These are phyloP conservation scores for Zoysia pacifica DNA, from an alignment of 176 grass and related monocot genomes.

Conservation along the genomic window DNA sequence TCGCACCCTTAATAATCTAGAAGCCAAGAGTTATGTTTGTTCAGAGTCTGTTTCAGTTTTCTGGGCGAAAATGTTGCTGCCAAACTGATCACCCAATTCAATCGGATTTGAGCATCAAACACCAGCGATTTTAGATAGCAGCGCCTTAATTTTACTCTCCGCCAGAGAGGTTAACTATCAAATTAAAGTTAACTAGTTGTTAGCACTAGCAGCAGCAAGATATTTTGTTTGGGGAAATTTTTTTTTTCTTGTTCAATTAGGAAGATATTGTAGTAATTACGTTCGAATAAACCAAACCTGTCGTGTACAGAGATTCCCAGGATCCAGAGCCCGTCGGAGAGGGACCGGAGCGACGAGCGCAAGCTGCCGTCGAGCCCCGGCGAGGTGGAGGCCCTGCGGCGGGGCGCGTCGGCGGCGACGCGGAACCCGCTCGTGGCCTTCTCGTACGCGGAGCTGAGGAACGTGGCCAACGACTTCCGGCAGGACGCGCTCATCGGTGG, in stretches of 20 bases:
- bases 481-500: constrained; percentile 69
- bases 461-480: constrained; percentile 61
- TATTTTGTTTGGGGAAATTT: neutral
- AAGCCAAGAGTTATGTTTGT: neutral
- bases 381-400: constrained; percentile 70
- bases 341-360: constrained; percentile 55
- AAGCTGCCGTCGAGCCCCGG: constrained; percentile 64
- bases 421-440: constrained; percentile 70
- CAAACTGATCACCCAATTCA: neutral
- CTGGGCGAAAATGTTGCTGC: neutral
- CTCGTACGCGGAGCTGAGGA: constrained; percentile 60
- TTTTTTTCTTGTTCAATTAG: neutral
- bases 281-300: neutral
- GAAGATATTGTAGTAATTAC: too few species aligned
- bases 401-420: constrained; percentile 43
- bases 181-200: neutral
- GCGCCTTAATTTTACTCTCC: neutral
- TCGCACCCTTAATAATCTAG: neutral
- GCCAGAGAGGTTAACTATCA: neutral
- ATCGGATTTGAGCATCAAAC: neutral
- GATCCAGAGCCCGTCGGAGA: constrained; percentile 58
- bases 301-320: constrained; percentile 50
- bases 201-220: neutral
- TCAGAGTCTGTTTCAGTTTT: constrained; percentile 7
- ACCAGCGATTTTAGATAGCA: neutral